Percentiles rank a stretch among this genome's conserved stretches.
These are phyloP conservation scores for Canavalia ensiformis DNA, from an alignment of 306 rosid genomes.

Conservation along the genomic window DNA sequence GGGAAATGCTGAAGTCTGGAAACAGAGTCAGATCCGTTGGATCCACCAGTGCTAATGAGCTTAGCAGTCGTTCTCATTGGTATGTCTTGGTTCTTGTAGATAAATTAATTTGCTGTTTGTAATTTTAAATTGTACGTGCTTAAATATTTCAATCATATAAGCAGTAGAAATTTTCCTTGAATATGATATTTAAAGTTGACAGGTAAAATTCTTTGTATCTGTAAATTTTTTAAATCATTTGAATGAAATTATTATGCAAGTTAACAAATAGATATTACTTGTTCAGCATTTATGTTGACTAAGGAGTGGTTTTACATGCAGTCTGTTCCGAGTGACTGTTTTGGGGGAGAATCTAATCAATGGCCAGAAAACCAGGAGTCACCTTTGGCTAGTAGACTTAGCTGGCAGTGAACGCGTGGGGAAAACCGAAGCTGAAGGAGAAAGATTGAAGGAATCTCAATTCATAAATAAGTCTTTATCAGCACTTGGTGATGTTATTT, in stretches of 20 bases:
- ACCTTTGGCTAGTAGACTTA: constrained; percentile 97
- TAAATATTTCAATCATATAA: constrained; percentile 18
- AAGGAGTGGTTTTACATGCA: constrained; percentile 49
- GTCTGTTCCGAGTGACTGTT: constrained; percentile 87
- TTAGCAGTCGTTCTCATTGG: constrained; percentile 99
- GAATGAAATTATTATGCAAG: constrained; percentile 16
- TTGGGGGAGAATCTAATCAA: constrained; percentile 74
- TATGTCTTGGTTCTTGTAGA: constrained; percentile 42
- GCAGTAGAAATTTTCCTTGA: neutral
- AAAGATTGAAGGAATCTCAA: constrained; percentile 93
- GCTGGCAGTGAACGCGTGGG: constrained; percentile 99
- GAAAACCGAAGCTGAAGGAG: constrained; percentile 94
- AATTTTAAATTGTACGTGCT: neutral
- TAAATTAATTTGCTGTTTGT: neutral
- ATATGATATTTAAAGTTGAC: neutral
- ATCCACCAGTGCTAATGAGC: constrained; percentile 89
- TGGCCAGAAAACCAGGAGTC: constrained; percentile 86
- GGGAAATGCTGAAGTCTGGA: constrained; percentile 84
- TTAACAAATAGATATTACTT: neutral
- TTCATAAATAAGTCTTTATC: constrained; percentile 93
- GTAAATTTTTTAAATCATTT: constrained; percentile 9
- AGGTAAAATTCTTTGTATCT: neutral
- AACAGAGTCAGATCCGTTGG: constrained; percentile 87
- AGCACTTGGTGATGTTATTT: constrained; percentile 93
- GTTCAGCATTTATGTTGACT: constrained; percentile 29